Conservation (phyloP, 805 yeast genomes). For the Cyberlindnera nakhonratchasimensis region DNA sequence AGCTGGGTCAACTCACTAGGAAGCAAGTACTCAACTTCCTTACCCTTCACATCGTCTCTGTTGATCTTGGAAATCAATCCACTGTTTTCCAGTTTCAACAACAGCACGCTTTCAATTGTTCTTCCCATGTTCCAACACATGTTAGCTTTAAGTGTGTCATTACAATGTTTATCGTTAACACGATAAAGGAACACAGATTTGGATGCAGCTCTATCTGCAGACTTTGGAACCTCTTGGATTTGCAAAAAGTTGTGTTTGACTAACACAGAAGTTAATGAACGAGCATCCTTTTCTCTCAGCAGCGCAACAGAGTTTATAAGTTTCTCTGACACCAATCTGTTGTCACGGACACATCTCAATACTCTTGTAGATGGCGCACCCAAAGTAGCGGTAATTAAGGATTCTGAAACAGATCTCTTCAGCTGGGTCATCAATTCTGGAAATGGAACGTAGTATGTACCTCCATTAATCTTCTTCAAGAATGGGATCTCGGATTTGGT, state of each 20-base stretch:
- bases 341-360: slow-evolving; percentile 68
- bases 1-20: slow-evolving; percentile 74
- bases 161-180: slow-evolving; percentile 53
- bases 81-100: slow-evolving; percentile 54
- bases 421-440: slow-evolving; percentile 44
- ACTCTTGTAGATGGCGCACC: slow-evolving; percentile 70
- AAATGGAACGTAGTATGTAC: slow-evolving; percentile 60
- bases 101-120: slow-evolving; percentile 50
- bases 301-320: slow-evolving; percentile 70
- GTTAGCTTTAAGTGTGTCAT: slow-evolving; percentile 44
- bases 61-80: slow-evolving; percentile 75
- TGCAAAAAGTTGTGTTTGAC: slow-evolving; percentile 72
- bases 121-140: slow-evolving; percentile 44
- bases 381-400: slow-evolving; percentile 53
- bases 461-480: slow-evolving; percentile 53
- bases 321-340: slow-evolving; percentile 80
- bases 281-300: slow-evolving; percentile 71
- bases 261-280: slow-evolving; percentile 65
- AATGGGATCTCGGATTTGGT: slow-evolving; percentile 56
- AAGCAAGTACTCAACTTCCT: slow-evolving; percentile 68
- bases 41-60: slow-evolving; percentile 86
- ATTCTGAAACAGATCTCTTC: slow-evolving; percentile 51
- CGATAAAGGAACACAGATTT: slow-evolving; percentile 83
- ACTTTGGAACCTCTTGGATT: slow-evolving; percentile 90
- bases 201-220: slow-evolving; percentile 87